Evolutionary conservation across 441 rosid genomes (phyloP), one percentile per base, ranked within the genome.

Genomic region (Jatropha podagrica): DNA sequence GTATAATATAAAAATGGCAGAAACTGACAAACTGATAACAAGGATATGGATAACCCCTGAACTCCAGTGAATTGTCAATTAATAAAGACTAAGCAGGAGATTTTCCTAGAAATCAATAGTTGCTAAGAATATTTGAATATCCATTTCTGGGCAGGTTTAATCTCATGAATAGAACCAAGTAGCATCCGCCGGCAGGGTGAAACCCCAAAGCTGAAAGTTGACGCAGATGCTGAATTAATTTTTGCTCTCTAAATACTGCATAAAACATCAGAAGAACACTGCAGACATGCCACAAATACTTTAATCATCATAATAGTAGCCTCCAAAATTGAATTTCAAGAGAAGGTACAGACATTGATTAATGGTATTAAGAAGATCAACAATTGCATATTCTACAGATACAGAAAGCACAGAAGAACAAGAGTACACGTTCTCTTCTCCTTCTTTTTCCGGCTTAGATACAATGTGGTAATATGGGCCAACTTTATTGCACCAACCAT

Each of bases 1-100:
- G 71, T 86, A 68, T 77, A 78, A 78, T 77, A 68, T 74, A 23
- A 56, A 64, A 55, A 26, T 27, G 49, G 44, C 46, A 66, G 38
- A 40, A 72, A 37, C 42, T 26, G 66, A 15, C 27, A 27, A 55
- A 32, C 32, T 32, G 32, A 32, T 32, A 32, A 32, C 32, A 32
- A 32, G 32, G 1, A 32, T 52, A 27, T 52, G 60, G 72, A 37
- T 51, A 4, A 68, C 17, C 46, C 14, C 7, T 32, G 58, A 68
- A 32, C 17, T 68, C 42, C 59, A 56, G 32, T 32, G 32, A 71
- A 40, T 42, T 20, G 20, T 7, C 27, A 26, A 59, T 26, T 56
- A 40, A 38, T 17, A 51, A 69, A n/a, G 4, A 51, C 18, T 38
- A 38, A 49, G 32, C 26, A 65, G 40, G 52, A 3, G 63, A 62